phyloP scores from a whole-genome alignment of 345 rosid species.

The Lepidium sativum region DNA sequence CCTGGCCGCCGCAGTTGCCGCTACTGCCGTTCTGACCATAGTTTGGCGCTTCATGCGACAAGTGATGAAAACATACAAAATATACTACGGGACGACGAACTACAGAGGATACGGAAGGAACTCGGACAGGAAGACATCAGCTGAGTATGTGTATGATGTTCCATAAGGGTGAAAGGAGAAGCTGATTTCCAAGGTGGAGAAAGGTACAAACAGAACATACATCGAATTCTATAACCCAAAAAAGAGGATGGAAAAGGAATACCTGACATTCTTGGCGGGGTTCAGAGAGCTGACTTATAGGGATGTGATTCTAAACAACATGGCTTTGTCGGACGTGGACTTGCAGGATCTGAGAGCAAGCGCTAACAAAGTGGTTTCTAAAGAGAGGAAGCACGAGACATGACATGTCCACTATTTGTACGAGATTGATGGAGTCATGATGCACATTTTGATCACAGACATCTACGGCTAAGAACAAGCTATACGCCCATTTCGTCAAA shows the following conservation, averaged over 20 bases:
- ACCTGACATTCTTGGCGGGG: constrained; percentile 74
- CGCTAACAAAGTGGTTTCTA: constrained; percentile 55
- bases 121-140: constrained; percentile 78
- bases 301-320: constrained; percentile 64
- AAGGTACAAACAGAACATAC: constrained; percentile 88
- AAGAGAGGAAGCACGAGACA: constrained; percentile 52
- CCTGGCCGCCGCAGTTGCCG: constrained; percentile 35
- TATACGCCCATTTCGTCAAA: constrained; percentile 86
- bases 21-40: constrained; percentile 43
- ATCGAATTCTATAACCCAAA: constrained; percentile 86
- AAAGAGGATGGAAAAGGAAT: constrained; percentile 76
- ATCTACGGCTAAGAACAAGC: constrained; percentile 86
- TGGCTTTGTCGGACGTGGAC: constrained; percentile 76
- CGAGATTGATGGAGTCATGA: constrained; percentile 67
- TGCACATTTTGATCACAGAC: constrained; percentile 68
- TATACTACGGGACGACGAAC: constrained; percentile 92
- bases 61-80: constrained; percentile 27
- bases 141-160: constrained; percentile 85
- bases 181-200: constrained; percentile 83
- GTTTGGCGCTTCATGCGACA: constrained; percentile 42
- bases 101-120: constrained; percentile 91
- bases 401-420: constrained; percentile 74
- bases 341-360: constrained; percentile 75
- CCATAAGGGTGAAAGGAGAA: constrained; percentile 94
- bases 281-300: constrained; percentile 68